Evolutionary conservation across 2,329 filamentous ascomycete species (phyloP).

Genomic region (Chaetomium strumarium): DNA sequence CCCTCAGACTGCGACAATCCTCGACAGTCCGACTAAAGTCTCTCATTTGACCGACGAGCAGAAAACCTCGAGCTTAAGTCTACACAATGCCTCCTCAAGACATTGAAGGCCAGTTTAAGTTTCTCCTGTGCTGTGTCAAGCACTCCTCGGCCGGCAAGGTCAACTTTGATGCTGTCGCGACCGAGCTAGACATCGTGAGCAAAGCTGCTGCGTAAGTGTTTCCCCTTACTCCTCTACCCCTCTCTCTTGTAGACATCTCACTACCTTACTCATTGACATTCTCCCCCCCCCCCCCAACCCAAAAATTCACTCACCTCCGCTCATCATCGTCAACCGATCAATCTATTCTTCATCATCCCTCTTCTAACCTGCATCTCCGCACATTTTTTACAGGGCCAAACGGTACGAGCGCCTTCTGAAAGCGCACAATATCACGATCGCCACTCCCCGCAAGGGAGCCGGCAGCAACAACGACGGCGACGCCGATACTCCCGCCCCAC

Average conservation of each 20-base stretch:
- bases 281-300: no score
- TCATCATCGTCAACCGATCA: neutral
- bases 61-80: slow-evolving; percentile 6
- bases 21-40: neutral
- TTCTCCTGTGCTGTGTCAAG: slow-evolving; percentile 61
- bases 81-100: slow-evolving; percentile 46
- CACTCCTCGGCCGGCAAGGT: slow-evolving; percentile 55
- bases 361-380: neutral
- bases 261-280: neutral
- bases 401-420: slow-evolving; percentile 28
- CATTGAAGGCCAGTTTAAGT: slow-evolving; percentile 54
- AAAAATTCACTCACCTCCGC: no score
- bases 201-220: slow-evolving; percentile 66
- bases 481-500: slow-evolving; percentile 3
- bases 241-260: neutral
- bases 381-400: slow-evolving; percentile 21
- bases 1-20: neutral
- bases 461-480: neutral
- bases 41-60: neutral
- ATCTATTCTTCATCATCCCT: neutral
- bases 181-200: slow-evolving; percentile 55
- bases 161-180: slow-evolving; percentile 59
- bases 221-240: neutral
- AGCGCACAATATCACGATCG: slow-evolving; percentile 17
- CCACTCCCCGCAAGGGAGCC: slow-evolving; percentile 9